Conservation (phyloP, 805 yeast genomes). For the Monosporozyma unispora region DNA sequence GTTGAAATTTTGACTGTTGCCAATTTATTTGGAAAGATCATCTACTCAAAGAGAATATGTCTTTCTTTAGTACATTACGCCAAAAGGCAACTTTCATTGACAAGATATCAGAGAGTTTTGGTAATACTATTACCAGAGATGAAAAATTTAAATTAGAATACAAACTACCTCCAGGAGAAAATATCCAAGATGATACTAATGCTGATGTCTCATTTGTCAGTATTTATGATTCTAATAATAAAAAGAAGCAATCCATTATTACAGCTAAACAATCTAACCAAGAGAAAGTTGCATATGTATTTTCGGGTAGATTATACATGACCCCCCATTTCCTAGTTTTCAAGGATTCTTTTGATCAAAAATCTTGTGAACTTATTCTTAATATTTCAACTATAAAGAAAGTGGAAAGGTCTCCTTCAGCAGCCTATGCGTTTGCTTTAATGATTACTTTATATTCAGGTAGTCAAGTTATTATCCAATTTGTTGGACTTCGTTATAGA, state of each 20-base stretch:
- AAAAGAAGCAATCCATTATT: slow-evolving; percentile 1
- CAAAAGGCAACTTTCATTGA: slow-evolving; percentile 42
- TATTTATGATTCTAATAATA: slow-evolving; percentile 13
- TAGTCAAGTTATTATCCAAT: slow-evolving; percentile 52
- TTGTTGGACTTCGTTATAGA: slow-evolving; percentile 69
- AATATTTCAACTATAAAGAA: slow-evolving; percentile 73
- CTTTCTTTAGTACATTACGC: slow-evolving; percentile 38
- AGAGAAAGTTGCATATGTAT: slow-evolving; percentile 25
- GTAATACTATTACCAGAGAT: slow-evolving; percentile 47
- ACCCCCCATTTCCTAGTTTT: slow-evolving; percentile 73
- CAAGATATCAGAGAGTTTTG: slow-evolving; percentile 25
- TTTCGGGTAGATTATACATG: slow-evolving; percentile 60
- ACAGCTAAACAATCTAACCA: slow-evolving; percentile 1
- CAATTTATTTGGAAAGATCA: neutral
- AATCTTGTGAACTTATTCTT: slow-evolving; percentile 57
- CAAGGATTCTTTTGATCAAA: slow-evolving; percentile 57
- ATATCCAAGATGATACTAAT: slow-evolving; percentile 52
- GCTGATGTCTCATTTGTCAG: slow-evolving; percentile 47
- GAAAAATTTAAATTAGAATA: slow-evolving; percentile 61
- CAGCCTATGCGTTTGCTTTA: slow-evolving; percentile 69
- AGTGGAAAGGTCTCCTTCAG: slow-evolving; percentile 77
- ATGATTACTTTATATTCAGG: slow-evolving; percentile 62
- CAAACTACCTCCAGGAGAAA: slow-evolving; percentile 63
- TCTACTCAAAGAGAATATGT: slow-evolving; percentile 29
- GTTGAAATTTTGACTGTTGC: neutral